Evolutionary conservation across 306 rosid genomes (phyloP), one percentile per base, ranked within the genome.

Genomic region (Cercis canadensis): DNA sequence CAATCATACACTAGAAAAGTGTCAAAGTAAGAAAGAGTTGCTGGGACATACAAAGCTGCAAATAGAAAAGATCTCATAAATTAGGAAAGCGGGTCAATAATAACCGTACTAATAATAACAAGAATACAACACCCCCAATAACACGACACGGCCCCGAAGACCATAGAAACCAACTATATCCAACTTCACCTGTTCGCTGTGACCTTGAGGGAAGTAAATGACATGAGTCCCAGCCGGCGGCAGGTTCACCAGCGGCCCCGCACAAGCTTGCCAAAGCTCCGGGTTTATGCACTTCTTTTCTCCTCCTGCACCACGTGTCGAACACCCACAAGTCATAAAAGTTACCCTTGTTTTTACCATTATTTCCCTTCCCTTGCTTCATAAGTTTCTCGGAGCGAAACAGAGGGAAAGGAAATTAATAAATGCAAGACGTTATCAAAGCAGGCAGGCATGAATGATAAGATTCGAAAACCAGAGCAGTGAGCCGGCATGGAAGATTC

Each of bases 261-360:
- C 97, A 78, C 98, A 93, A 32, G 97, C 96, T 76, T 93, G 98
- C 98, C 98, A 93, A 8, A 93, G 83, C 85, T 90, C 97, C 36
- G 78, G 87, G 70, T 93, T 93, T 54, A 86, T 89, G 84, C 72
- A 81, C 87, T 78, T 88, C 81, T 79, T 82, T 70, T 85, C 92
- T 78, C 67, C 83, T 11, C 81, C 79, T 65, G 73, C 75, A 11
- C 58, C 81, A 76, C 70, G 67, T 62, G 72, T 73, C 81, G 32
- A 24, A 18, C 46, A 37, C 13, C 6, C 61, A 72, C 62, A 54
- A 57, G 62, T 75, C 67, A 67, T 11, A 10, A 40, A 29, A 3
- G 1, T 2, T 6, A 11, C n/a, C 50, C 18, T 36, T 39, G 7
- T 77, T 8, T 8, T 8, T 33, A 74, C 16, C 41, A 10, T 33